Conservation (phyloP, 805 yeast species). For the Ogataea wickerhamii region DNA sequence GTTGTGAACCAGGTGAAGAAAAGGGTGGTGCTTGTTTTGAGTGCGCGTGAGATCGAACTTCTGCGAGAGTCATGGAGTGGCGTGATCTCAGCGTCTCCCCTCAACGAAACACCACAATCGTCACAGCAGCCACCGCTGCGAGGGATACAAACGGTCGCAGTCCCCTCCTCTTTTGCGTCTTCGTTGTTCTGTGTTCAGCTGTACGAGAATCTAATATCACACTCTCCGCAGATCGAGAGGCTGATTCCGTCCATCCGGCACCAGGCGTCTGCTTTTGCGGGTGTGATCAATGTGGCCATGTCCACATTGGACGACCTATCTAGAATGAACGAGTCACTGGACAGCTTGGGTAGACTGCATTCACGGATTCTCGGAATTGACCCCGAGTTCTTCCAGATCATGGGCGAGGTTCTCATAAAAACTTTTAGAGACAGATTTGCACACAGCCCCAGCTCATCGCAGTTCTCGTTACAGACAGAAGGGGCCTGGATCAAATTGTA, state of each 20-base stretch:
- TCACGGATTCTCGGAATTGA: slow-evolving; percentile 72
- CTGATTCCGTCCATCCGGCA: slow-evolving; percentile 72
- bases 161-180: slow-evolving; percentile 39
- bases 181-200: slow-evolving; percentile 74
- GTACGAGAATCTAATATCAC: slow-evolving; percentile 61
- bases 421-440: slow-evolving; percentile 64
- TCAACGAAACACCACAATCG: background rate
- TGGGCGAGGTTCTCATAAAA: slow-evolving; percentile 69
- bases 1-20: slow-evolving; percentile 25
- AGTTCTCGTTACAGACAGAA: slow-evolving; percentile 59
- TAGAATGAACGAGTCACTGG: slow-evolving; percentile 55
- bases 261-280: slow-evolving; percentile 79
- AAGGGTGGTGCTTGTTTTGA: slow-evolving; percentile 25
- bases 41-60: slow-evolving; percentile 39
- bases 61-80: slow-evolving; percentile 46
- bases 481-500: slow-evolving; percentile 69
- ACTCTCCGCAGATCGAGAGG: slow-evolving; percentile 58
- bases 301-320: slow-evolving; percentile 57
- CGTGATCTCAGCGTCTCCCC: slow-evolving; percentile 22
- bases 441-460: slow-evolving; percentile 23
- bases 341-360: slow-evolving; percentile 68
- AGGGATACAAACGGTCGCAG: slow-evolving; percentile 4
- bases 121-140: slow-evolving; percentile 1
- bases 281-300: slow-evolving; percentile 68
- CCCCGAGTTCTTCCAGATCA: slow-evolving; percentile 59